Evolutionary conservation across 352 stramenopile genomes (phyloP), one percentile per base, ranked within the genome.

Genomic region (Elongisporangium undulatum): DNA sequence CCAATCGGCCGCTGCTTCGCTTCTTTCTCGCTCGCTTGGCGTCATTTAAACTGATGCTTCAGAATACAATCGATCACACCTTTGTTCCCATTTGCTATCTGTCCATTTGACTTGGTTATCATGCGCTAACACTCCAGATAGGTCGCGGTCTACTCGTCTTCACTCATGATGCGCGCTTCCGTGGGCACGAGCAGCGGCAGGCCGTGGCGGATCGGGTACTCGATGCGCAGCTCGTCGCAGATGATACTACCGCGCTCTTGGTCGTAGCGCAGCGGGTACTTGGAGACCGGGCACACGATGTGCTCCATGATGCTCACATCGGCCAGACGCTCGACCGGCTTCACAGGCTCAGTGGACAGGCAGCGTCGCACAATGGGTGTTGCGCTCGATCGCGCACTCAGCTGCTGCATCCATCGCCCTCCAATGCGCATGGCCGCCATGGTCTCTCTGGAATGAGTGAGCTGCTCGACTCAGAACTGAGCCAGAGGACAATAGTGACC

Each of bases 281-380:
- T 95, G 72, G 86, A 95, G 57, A 95, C 89, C 6, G 86, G 86
- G 59, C 84, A 93, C 55, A 94, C 84, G 29, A 95, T 70, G 59
- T 93, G 84, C 52, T 90, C 67, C 68, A 95, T 64, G 34, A 95
- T 64, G 63, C 67, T 77, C 69, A 89, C 85, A 58, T 94, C 82
- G 10, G 67, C 49, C 19, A 92, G 68, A 17, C 55, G 63, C 9
- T 69, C 66, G 4, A 50, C 29, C 38, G 41, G 39, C 29, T 56
- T 10, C 1, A 4, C 34, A 17, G 34, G 12, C 3, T 45, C 34
- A 45, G 34, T 45, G 34, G 34, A 45, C 34, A 45, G 34, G 13
- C 34, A 45, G 10, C 34, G 34, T 45, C 34, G 34, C 7, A 45
- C 34, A 4, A 1, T 45, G 34, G 34, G 34, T 12, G 10, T 45